phyloP scores from a whole-genome alignment of 2,329 filamentous ascomycete species.

The Rutstroemia sydowiana region DNA sequence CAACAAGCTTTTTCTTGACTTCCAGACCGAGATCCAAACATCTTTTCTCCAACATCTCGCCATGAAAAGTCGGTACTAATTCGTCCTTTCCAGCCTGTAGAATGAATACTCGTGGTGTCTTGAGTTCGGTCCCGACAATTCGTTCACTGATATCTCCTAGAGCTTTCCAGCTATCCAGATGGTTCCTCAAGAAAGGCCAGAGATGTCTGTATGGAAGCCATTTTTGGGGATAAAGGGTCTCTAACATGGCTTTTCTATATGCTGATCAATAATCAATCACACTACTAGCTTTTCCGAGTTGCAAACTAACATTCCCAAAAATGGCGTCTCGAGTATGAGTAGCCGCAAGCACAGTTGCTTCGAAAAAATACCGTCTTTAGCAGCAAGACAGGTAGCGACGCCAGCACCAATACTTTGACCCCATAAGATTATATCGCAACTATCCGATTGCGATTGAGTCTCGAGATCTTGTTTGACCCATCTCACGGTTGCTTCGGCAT shows the following conservation, averaged over 20 bases:
- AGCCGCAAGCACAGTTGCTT: conserved; percentile 30
- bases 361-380: conserved; percentile 12
- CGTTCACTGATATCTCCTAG: conserved; percentile 36
- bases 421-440: conserved; percentile 52
- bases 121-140: conserved; percentile 20
- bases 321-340: conserved; percentile 69
- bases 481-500: conserved; percentile 55
- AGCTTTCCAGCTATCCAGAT: conserved; percentile 48
- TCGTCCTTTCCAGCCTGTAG: conserved; percentile 52
- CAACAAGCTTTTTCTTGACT: conserved; percentile 38
- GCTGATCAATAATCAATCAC: background rate
- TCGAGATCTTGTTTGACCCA: conserved; percentile 48
- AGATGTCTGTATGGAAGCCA: conserved; percentile 75
- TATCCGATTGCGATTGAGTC: conserved; percentile 12
- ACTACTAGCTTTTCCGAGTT: background rate
- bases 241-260: conserved; percentile 52
- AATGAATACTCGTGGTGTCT: conserved; percentile 32
- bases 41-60: conserved; percentile 37
- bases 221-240: conserved; percentile 66
- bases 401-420: conserved; percentile 72
- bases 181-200: conserved; percentile 64
- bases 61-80: conserved; percentile 47
- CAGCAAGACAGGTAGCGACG: conserved; percentile 50
- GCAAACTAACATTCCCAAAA: conserved; percentile 47
- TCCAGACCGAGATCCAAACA: conserved; percentile 42